Percentiles rank a stretch among this genome's conserved stretches.
These are phyloP conservation scores for Ophiostoma piceae DNA, from an alignment of 2,329 filamentous ascomycete genomes.

Conservation along the genomic window DNA sequence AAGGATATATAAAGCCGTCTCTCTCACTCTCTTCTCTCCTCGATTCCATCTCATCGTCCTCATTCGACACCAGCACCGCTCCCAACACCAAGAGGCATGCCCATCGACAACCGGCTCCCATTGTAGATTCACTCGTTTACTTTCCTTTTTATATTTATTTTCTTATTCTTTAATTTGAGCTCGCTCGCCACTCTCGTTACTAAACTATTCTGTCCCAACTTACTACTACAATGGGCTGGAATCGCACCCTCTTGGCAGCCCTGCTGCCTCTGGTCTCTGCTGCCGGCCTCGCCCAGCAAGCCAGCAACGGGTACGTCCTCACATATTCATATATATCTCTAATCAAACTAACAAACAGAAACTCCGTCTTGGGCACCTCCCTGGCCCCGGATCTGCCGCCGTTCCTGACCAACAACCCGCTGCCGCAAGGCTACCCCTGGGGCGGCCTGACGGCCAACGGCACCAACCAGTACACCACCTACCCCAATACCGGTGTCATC, in stretches of 20 bases:
- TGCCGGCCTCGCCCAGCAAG: constrained; percentile 32
- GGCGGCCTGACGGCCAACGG: constrained; percentile 38
- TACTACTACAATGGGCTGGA: constrained; percentile 19
- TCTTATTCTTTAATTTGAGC: neutral
- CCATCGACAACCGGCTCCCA: constrained; percentile 1
- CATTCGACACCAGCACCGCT: neutral
- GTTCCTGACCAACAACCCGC: constrained; percentile 47
- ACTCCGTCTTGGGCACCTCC: constrained; percentile 40
- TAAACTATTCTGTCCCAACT: neutral
- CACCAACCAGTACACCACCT: constrained; percentile 47
- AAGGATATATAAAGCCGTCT: constrained; percentile 1
- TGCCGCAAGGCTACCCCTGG: constrained; percentile 49
- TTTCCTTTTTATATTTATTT: neutral
- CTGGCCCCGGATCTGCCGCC: constrained; percentile 37
- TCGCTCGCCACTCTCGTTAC: neutral
- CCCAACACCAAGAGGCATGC: constrained; percentile 4
- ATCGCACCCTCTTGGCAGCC: constrained; percentile 20
- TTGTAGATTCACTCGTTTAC: constrained; percentile 14
- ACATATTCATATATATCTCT: too few relatives aligned
- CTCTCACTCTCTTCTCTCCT: neutral
- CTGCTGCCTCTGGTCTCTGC: constrained; percentile 28
- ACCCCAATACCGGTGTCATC: constrained; percentile 50
- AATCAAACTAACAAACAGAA: constrained; percentile 30
- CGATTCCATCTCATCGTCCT: neutral
- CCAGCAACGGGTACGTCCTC: constrained; percentile 38